Evolutionary conservation across 805 yeast genomes (phyloP), one percentile per base, ranked within the genome.

Genomic region (Lachancea dasiensis): DNA sequence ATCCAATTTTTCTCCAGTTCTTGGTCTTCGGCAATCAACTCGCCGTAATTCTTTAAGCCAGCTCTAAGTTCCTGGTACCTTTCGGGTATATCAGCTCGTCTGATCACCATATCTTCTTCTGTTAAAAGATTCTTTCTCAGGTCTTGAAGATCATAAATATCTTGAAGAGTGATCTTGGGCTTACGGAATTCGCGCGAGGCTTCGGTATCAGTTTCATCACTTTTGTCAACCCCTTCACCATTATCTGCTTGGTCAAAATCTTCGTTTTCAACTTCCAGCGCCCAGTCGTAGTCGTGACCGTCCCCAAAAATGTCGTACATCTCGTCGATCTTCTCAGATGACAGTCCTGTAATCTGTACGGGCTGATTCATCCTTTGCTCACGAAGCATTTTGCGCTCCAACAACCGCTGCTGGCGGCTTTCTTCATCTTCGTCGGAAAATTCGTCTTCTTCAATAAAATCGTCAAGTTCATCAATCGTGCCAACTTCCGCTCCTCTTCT

Each of bases 201-300:
- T 15, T 66, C 71, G 17, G 63, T 69, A 25, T 64, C 68, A 29
- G 61, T 66, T 20, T 54, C 65, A 21, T 60, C 68, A 19, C 50
- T 63, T 9, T 49, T 60, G 29, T 56, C 63, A 14, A 52, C 61
- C 18, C 47, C 57, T 3, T 41, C 51, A 4, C 40, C 43, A 16
- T 57, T 67, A 7, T 57, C 54, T 31, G 68, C 78, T n/a, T 67
- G 66, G 33, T 69, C 72, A n/a, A 75, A 79, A 34, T 73, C 80
- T 48, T 74, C 81, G 44, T 75, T 78, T 63, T 89, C 96, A 20
- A 86, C 92, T 54, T 86, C 96, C 39, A 92, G 68, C 9, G 98
- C 98, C 97, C 98, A 92, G 40, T 86, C 96, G 61, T 92, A 92
- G 55, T 90, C 97, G 47, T 80, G 87, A 36, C 98, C 98, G 60